phyloP scores from a whole-genome alignment of 768 basidiomycete genomes.

The Gloeopeniophorella convolvens region DNA sequence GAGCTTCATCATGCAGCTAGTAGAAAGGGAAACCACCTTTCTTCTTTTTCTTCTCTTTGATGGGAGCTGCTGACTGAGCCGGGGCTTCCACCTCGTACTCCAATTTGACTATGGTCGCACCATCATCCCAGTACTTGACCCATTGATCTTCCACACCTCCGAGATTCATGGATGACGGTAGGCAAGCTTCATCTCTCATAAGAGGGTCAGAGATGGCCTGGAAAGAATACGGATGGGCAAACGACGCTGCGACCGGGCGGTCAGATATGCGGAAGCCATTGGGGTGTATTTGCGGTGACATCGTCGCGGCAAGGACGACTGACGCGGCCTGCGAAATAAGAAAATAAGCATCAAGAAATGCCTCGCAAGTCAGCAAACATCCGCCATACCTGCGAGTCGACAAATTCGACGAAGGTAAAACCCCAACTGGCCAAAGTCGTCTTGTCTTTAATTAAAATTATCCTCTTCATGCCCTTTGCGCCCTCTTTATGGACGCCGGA shows the following conservation, averaged over 20 bases:
- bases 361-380: not conserved
- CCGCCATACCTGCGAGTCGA: conserved; percentile 64
- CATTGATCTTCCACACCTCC: conserved; percentile 69
- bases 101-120: conserved; percentile 63
- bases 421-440: conserved; percentile 85
- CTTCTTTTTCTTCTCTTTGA: conserved; percentile 56
- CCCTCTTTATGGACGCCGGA: conserved; percentile 74
- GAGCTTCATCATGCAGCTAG: not conserved
- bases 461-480: conserved; percentile 80
- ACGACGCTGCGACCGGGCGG: conserved; percentile 84
- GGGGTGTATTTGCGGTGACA: conserved; percentile 83
- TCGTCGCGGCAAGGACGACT: conserved; percentile 72
- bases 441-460: conserved; percentile 86
- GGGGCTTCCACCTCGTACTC: conserved; percentile 75
- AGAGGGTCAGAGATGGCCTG: conserved; percentile 71
- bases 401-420: conserved; percentile 90
- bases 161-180: conserved; percentile 57
- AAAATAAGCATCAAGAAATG: conserved; percentile 16
- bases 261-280: conserved; percentile 92
- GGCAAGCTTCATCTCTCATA: conserved; percentile 69
- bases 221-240: conserved; percentile 88
- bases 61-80: conserved; percentile 32
- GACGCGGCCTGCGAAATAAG: conserved; percentile 62
- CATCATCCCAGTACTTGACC: conserved; percentile 92
- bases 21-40: conserved; percentile 36